Conservation (phyloP, 257 asterid genomes). For the Jasminum sambac region DNA sequence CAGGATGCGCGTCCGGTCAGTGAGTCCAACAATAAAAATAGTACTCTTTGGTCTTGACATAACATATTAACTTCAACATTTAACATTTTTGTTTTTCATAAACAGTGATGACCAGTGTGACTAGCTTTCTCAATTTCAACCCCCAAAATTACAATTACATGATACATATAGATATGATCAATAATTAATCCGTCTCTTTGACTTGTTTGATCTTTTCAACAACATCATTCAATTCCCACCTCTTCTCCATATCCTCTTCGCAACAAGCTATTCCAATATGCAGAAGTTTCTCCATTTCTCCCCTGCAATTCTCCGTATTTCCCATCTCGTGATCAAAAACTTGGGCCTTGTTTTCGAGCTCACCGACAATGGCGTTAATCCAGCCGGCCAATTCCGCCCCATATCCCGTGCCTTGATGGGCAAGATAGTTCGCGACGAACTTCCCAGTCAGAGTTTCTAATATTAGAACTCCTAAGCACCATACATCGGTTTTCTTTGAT, state of each 20-base stretch:
- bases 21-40: no score
- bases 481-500: constrained; percentile 73
- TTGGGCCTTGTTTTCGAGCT: background rate
- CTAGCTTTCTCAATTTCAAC: no score
- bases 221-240: constrained; percentile 69
- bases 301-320: constrained; percentile 24
- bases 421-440: constrained; percentile 57
- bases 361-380: constrained; percentile 42
- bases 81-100: no score
- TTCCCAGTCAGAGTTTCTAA: constrained; percentile 72
- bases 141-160: background rate
- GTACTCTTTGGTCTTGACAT: no score
- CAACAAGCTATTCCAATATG: constrained; percentile 66
- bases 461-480: constrained; percentile 85
- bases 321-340: constrained; percentile 69
- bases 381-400: constrained; percentile 49
- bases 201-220: constrained; percentile 48
- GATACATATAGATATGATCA: background rate
- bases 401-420: constrained; percentile 38
- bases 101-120: no score
- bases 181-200: constrained; percentile 27
- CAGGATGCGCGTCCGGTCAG: no score
- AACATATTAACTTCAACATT: no score
- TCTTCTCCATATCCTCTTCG: constrained; percentile 54
- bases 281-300: constrained; percentile 62